Conservation (phyloP, 1,284 basidiomycete genomes). For the Fomitiporia mediterranea region DNA sequence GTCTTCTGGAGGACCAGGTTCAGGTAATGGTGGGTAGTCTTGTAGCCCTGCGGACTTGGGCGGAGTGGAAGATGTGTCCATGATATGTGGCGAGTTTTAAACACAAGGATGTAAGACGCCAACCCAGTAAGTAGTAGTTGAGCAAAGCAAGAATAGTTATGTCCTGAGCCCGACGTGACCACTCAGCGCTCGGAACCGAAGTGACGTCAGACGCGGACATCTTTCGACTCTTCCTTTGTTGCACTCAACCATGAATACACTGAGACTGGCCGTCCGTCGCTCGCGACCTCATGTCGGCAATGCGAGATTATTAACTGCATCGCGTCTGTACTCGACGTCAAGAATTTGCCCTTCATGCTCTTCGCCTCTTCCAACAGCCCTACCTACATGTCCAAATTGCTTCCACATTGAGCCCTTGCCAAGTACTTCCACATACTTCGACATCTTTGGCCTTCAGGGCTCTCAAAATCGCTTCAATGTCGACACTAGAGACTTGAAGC, state of each 20-base stretch:
- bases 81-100: too few species aligned
- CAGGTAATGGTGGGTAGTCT: constrained; percentile 11
- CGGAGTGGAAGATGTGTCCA: too few species aligned
- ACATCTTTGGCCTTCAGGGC: constrained; percentile 55
- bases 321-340: constrained; percentile 11
- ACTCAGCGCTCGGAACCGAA: not conserved
- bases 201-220: not conserved
- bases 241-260: constrained; percentile 4
- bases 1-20: constrained; percentile 12
- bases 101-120: not conserved
- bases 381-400: constrained; percentile 69
- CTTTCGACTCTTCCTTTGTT: not conserved
- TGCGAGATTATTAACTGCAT: not conserved
- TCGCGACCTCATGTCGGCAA: not conserved
- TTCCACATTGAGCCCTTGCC: constrained; percentile 56
- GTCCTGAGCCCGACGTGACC: not conserved
- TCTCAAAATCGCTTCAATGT: constrained; percentile 63
- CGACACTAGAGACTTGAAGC: constrained; percentile 49
- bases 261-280: constrained; percentile 7
- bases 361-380: constrained; percentile 47
- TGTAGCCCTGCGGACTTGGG: too few species aligned
- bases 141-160: too few species aligned
- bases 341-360: constrained; percentile 57
- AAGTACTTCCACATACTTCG: constrained; percentile 48
- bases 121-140: not conserved